phyloP scores from a whole-genome alignment of 805 yeast species.

The Cyberlindnera nakhonratchasimensis region DNA sequence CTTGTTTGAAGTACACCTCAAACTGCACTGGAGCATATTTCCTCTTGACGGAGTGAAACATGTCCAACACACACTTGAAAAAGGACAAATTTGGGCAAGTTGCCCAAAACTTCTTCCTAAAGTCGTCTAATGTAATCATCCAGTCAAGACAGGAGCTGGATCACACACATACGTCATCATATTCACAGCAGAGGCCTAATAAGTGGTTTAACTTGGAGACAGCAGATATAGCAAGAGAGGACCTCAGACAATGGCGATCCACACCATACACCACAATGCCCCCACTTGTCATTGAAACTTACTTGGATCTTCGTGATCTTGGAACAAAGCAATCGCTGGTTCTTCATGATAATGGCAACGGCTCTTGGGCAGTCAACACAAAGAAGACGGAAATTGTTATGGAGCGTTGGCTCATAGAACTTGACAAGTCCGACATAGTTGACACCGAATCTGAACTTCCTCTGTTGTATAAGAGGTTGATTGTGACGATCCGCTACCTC shows the following conservation, averaged over 20 bases:
- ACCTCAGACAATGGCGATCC: constrained; percentile 58
- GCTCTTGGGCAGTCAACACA: constrained; percentile 55
- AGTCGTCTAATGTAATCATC: constrained; percentile 55
- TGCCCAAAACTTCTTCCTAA: constrained; percentile 54
- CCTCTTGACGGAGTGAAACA: neutral
- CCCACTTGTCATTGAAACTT: constrained; percentile 85
- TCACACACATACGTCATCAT: neutral
- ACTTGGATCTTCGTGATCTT: constrained; percentile 60
- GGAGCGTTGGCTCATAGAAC: constrained; percentile 90
- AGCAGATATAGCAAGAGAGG: constrained; percentile 44
- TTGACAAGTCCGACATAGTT: constrained; percentile 44
- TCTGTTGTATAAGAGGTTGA: constrained; percentile 66
- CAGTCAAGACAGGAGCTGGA: constrained; percentile 36
- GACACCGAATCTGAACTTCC: constrained; percentile 52
- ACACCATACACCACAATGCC: constrained; percentile 42
- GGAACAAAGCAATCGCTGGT: constrained; percentile 56
- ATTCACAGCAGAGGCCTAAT: constrained; percentile 34
- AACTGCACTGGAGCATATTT: too few species aligned
- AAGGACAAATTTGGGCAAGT: constrained; percentile 28
- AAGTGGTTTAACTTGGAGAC: constrained; percentile 64
- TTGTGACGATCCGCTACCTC: constrained; percentile 69
- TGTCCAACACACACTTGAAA: constrained; percentile 2
- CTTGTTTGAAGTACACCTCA: too few species aligned
- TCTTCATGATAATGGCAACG: constrained; percentile 51
- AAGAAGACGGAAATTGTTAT: constrained; percentile 82